Evolutionary conservation across 257 asterid species (phyloP), one percentile per base, ranked within the genome.

Genomic region (Solanum stenotomum): DNA sequence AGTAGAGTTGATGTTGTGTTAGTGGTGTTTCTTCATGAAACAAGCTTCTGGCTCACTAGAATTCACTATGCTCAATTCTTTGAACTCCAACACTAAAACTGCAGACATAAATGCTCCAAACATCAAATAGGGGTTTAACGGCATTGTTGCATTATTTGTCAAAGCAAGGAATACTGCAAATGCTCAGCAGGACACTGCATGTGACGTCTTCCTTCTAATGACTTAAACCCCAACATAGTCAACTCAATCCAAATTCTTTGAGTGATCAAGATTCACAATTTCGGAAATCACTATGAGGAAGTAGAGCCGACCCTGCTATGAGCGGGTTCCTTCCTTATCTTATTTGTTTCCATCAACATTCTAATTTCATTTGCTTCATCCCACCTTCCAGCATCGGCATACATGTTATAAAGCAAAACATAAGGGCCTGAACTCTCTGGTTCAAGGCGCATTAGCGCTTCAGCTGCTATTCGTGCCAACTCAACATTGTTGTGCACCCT

Each of bases 361-460:
- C 98, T 91, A 59, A 95, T 92, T 68, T 90, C 93, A 89, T 93
- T 96, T 3, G 98, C 98, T 89, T 95, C 98, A 35, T 91, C 94
- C 98, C 98, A 95, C 90, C 94, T 93, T 71, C 93, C 98, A 52
- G 89, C 91, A 87, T 96, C 95, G 22, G 88, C 95, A 92, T 92
- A 95, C 95, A 94, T 93, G 91, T 94, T 94, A 85, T 93, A 93
- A 3, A 95, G 90, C 90, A 93, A 85, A 20, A 93, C 89, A 81
- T 96, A 96, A 27, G 96, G 96, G 22, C 98, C 96, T 1, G 98
- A 94, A 91, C 93, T 95, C 87, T 94, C 94, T 0, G 98, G 98
- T 81, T 95, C 98, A 27, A 95, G 92, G 88, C 49, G 89, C 94
- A 94, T 92, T 75, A 96, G 90, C 34, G 92, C 98, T 85, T 95